Base-by-base conservation (phyloP, 83 land plant genomes). In the Picea mariana region DNA sequence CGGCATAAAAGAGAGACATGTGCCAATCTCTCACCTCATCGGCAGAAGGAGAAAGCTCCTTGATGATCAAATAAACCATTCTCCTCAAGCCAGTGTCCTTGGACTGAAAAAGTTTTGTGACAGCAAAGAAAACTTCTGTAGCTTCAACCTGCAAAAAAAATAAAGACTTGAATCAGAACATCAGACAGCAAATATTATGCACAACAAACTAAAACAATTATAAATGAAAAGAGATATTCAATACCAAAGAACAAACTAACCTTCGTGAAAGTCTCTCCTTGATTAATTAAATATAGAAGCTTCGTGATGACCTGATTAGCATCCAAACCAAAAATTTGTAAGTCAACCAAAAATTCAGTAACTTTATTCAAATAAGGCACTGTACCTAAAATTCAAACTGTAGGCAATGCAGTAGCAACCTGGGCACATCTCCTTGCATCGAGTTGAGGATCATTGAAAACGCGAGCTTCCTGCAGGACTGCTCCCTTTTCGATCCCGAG, bases 391-490 rank as follows among this genome's bases (percentile, higher is more conserved):
- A 38, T 75, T 75, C 17, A 75, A 38, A 21, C 21, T 47, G 27
- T 21, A n/a, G 59, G 58, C n/a, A 44, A 75, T 11, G 67, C 42
- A 62, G 27, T 47, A 31, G 40, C 76, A 67, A 97, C 99, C 98
- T 97, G 99, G 40, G 95, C 92, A 84, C 99, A 97, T 81, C 94
- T 87, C 80, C 98, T 90, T 0, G 99, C 81, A 88, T 97, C 97
- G 42, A 97, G 92, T 81, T 95, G 97, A 44, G 98, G 95, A 82
- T 97, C 99, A 80, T 97, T 92, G 89, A 97, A 97, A 49, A 94
- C 98, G 18, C 99, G 91, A 83, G 99, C 99, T 83, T 97, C 99
- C 79, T 97, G 99, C 79, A 97, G 90, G 68, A 97, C 99, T 4
- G 98, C 95, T 23, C 98, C 97, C 84, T 97, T 97, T 93, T 97